Evolutionary conservation across 352 stramenopile species (phyloP).

Genomic region (Phytophthora litchii): DNA sequence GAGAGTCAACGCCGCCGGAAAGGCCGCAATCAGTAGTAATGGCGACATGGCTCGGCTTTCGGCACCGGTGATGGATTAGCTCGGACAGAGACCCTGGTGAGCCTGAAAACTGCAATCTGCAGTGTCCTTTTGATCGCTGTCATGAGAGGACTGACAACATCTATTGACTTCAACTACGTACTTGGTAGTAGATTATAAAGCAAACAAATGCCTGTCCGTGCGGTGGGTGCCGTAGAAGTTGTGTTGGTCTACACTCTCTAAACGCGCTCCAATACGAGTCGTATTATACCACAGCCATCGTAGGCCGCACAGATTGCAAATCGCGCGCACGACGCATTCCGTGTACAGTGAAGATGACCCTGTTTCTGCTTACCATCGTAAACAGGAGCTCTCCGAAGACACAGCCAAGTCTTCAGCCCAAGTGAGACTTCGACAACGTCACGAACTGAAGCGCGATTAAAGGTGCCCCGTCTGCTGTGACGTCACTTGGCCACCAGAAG

Average conservation of each 20-base stretch:
- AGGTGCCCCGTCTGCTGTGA: conserved; percentile 11
- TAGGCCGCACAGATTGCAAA: conserved; percentile 10
- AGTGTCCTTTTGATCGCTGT: not conserved
- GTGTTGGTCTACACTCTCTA: conserved; percentile 8
- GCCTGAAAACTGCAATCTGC: not conserved
- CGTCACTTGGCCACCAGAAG: conserved; percentile 9
- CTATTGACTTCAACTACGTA: not conserved
- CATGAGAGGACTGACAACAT: not conserved
- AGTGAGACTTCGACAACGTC: conserved; percentile 4
- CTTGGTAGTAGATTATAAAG: conserved; percentile 1
- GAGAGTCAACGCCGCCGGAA: conserved; percentile 15
- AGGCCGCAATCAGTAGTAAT: conserved; percentile 22
- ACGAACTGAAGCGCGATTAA: conserved; percentile 27
- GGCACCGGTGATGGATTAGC: conserved; percentile 26
- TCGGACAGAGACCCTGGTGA: conserved; percentile 10
- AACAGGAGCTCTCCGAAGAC: conserved; percentile 2
- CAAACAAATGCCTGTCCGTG: conserved; percentile 1
- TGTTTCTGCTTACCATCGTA: conserved; percentile 7
- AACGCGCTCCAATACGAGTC: not conserved
- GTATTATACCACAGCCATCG: not conserved
- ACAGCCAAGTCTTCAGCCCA: no score
- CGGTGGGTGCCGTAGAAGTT: conserved; percentile 6
- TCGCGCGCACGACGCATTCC: conserved; percentile 1
- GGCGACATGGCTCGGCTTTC: conserved; percentile 20
- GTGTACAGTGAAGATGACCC: conserved; percentile 1